Base-by-base conservation (phyloP, 2,329 filamentous ascomycete genomes). In the Acephala macrosclerotiorum region DNA sequence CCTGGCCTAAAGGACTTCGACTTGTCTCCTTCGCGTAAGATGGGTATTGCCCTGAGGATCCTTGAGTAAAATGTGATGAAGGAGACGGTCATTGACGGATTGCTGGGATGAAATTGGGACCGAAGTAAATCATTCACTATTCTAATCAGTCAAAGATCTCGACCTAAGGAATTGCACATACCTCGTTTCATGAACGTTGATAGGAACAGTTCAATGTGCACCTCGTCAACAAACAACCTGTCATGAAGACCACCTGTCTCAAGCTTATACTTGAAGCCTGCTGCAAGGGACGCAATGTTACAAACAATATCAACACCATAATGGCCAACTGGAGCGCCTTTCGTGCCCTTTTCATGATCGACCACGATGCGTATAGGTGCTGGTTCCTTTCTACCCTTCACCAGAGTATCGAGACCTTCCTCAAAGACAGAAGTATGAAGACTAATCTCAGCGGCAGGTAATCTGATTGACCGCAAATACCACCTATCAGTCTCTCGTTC, bases 401-500 rank as follows among this genome's bases (percentile, higher is more conserved):
- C 77, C 16, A 89, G 80, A 65, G 89, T 83, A 65, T 86, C 84
- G 18, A 87, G 85, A 0, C 85, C 86, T 74, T 93, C 89, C 72
- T 94, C 90, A 65, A 91, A 93, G 3, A 94, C 84, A 6, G 91
- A 91, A 1, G 89, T 87, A 71, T 88, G 86, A 29, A 90, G 71
- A 11, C 83, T 85, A 11, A 90, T 78, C 61, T 84, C 85, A 65
- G 80, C 85, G 73, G 89, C 90, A 42, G 85, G 83, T 76, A 89
- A 85, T 65, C 84, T 86, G 16, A 88, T 85, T 22, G 89, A 91
- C 42, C 93, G 87, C 36, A 96, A 85, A 36, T 91, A 91, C 94
- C 93, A 97, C 72, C 86, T 88, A 18, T 89, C 85, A 65, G 90
- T 87, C 77, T 97, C 93, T 65, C 94, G 88, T 80, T 97, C 93